A percentile compares a stretch with the other conserved stretches of the same genome.
These are phyloP conservation scores for Gossypium ekmanianum DNA, from an alignment of 345 rosid genomes.

Conservation along the genomic window DNA sequence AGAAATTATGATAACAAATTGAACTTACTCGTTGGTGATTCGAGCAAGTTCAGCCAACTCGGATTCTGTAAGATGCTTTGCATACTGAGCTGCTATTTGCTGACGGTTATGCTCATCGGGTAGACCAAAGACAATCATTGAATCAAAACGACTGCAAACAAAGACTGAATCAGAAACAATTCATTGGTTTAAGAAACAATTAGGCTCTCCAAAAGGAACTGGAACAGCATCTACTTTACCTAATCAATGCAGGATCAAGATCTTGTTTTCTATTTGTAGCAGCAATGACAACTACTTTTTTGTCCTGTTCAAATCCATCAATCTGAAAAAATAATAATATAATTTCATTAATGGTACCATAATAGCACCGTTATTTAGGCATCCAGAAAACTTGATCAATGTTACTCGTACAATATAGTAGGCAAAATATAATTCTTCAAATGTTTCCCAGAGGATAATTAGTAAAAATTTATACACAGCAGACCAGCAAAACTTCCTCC, in stretches of 20 bases:
- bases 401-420: not conserved
- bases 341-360: not conserved
- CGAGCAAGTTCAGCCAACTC: conserved; percentile 67
- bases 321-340: conserved; percentile 44
- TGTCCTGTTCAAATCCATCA: conserved; percentile 95
- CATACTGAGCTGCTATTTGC: conserved; percentile 75
- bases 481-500: not conserved
- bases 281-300: conserved; percentile 83
- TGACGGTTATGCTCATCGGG: conserved; percentile 69
- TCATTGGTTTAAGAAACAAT: conserved; percentile 9
- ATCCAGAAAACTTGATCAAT: not conserved
- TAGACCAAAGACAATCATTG: conserved; percentile 68
- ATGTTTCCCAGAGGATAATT: not conserved
- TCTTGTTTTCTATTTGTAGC: conserved; percentile 96
- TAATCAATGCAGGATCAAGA: conserved; percentile 88
- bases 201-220: not conserved
- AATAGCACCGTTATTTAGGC: not conserved
- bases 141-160: conserved; percentile 73
- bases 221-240: conserved; percentile 33
- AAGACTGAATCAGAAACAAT: conserved; percentile 4
- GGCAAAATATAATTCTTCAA: not conserved
- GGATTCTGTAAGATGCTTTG: conserved; percentile 68
- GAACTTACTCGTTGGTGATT: conserved; percentile 54
- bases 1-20: not conserved
- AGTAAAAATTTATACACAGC: not conserved